phyloP scores from a whole-genome alignment of 2,329 filamentous ascomycete genomes.

The Penicillium sp. region DNA sequence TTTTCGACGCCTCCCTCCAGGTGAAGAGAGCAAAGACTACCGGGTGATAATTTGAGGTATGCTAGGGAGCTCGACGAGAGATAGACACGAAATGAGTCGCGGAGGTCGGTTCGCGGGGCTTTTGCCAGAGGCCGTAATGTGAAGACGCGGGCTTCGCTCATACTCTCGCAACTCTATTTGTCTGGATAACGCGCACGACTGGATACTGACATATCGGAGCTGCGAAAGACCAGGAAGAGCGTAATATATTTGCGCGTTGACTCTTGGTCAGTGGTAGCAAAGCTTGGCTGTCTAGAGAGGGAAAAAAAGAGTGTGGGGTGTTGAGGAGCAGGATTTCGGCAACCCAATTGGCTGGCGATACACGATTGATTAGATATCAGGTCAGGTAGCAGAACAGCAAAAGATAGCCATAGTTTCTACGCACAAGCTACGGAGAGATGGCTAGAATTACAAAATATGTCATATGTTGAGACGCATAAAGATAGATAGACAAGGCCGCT shows the following conservation, averaged over 20 bases:
- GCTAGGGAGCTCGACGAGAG: conserved; percentile 55
- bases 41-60: conserved; percentile 52
- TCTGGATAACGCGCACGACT: neutral
- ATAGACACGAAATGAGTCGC: conserved; percentile 58
- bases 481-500: conserved; percentile 2
- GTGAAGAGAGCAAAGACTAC: conserved; percentile 51
- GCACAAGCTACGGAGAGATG: conserved; percentile 1
- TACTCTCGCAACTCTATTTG: conserved; percentile 16
- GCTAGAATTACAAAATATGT: conserved; percentile 7
- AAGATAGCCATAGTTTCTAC: neutral
- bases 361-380: too few species aligned
- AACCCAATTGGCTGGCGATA: conserved; percentile 1
- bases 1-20: conserved; percentile 40
- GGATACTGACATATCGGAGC: neutral
- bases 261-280: neutral
- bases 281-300: neutral
- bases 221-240: neutral
- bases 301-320: conserved; percentile 16
- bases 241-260: neutral
- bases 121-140: conserved; percentile 54
- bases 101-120: conserved; percentile 45
- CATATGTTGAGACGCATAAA: neutral
- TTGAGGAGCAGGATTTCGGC: neutral
- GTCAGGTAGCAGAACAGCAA: too few species aligned
- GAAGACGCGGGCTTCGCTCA: conserved; percentile 42